Evolutionary conservation across 2,329 filamentous ascomycete species (phyloP).

Genomic region (Didymellaceae sp.): DNA sequence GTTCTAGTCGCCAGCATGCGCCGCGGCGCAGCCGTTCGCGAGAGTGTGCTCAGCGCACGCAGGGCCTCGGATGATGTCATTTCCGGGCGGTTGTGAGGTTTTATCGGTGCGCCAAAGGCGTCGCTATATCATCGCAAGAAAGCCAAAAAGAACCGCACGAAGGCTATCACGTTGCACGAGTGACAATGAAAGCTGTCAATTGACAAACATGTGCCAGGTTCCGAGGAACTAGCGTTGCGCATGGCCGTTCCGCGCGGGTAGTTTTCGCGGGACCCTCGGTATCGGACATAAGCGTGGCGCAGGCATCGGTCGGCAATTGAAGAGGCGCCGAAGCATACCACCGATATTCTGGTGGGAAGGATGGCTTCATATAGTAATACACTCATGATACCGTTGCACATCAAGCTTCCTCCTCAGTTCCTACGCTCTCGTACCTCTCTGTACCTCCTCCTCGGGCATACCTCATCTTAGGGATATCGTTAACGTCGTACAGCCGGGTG

Average conservation of each 20-base stretch:
- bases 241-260: constrained; percentile 22
- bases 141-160: neutral
- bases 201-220: constrained; percentile 15
- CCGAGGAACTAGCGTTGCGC: constrained; percentile 17
- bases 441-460: constrained; percentile 49
- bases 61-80: constrained; percentile 48
- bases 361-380: neutral
- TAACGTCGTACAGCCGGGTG: constrained; percentile 87
- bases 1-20: constrained; percentile 6
- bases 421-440: constrained; percentile 67
- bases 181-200: constrained; percentile 2
- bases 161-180: constrained; percentile 10
- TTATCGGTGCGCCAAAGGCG: neutral
- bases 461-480: constrained; percentile 80
- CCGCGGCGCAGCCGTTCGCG: constrained; percentile 32
- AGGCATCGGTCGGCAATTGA: constrained; percentile 10
- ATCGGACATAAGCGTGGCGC: constrained; percentile 8
- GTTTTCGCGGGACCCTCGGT: constrained; percentile 32
- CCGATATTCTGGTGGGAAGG: too few species aligned
- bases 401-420: constrained; percentile 37
- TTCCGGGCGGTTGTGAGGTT: constrained; percentile 7
- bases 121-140: constrained; percentile 19
- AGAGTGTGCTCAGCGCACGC: constrained; percentile 35
- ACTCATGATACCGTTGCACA: constrained; percentile 1
- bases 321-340: constrained; percentile 8